Conservation (phyloP, 768 basidiomycete species). For the Pulveroboletus sp. region DNA sequence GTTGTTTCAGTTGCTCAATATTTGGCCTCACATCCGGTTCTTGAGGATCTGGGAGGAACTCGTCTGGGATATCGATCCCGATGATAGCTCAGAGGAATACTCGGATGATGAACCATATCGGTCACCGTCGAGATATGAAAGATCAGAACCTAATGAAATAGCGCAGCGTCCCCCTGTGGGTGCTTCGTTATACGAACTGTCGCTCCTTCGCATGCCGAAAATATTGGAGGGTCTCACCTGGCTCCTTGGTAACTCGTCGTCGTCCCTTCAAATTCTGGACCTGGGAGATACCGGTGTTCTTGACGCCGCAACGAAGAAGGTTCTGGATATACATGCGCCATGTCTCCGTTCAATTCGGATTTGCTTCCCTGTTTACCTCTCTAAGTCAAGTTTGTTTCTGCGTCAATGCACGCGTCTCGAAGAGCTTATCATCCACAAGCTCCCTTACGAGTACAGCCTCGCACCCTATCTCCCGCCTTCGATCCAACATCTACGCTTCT, state of each 20-base stretch:
- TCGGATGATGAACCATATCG: background rate
- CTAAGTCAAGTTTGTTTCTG: constrained; percentile 33
- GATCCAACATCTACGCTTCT: constrained; percentile 42
- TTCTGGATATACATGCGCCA: constrained; percentile 31
- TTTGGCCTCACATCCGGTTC: constrained; percentile 38
- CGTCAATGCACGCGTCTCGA: constrained; percentile 36
- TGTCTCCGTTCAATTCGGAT: constrained; percentile 44
- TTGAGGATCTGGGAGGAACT: constrained; percentile 20
- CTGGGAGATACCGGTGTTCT: no score
- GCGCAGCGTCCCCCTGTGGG: constrained; percentile 11
- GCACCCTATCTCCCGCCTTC: constrained; percentile 32
- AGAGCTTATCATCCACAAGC: constrained; percentile 40
- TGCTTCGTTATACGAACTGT: constrained; percentile 40
- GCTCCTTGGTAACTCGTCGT: constrained; percentile 37
- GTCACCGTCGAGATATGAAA: no score
- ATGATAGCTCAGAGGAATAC: no score
- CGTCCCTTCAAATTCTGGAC: constrained; percentile 39
- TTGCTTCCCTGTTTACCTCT: constrained; percentile 32
- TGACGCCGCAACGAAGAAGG: no score
- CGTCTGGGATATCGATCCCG: no score
- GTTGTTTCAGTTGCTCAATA: constrained; percentile 39
- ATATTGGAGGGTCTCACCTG: constrained; percentile 33
- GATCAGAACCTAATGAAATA: no score
- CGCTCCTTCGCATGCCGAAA: constrained; percentile 34
- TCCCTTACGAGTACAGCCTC: constrained; percentile 31